Conservation (phyloP, 139 green algal species). For the Edaphochlamys debaryana region DNA sequence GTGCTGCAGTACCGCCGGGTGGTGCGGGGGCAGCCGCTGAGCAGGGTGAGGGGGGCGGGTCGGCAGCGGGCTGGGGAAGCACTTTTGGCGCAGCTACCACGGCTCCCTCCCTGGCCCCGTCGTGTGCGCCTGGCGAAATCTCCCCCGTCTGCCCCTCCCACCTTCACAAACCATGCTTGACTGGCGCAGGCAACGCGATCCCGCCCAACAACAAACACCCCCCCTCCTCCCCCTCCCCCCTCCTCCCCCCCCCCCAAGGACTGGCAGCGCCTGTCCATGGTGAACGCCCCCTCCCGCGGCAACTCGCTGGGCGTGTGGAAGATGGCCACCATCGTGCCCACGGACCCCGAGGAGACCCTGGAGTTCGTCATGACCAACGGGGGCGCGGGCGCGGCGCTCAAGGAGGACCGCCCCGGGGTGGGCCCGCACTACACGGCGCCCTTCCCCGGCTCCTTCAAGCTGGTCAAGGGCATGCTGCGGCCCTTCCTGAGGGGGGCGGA, state of each 20-base stretch:
- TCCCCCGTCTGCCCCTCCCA: too few relatives aligned
- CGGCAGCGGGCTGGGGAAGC: not conserved
- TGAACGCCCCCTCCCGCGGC: slow-evolving; percentile 44
- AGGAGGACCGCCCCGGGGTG: slow-evolving; percentile 51
- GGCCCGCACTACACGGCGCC: slow-evolving; percentile 41
- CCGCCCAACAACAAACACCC: too few relatives aligned
- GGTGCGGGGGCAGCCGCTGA: slow-evolving; percentile 16
- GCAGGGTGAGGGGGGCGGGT: not conserved
- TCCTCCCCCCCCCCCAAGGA: too few relatives aligned
- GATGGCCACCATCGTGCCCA: slow-evolving; percentile 50
- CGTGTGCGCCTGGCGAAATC: not conserved
- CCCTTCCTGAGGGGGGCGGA: slow-evolving; percentile 55
- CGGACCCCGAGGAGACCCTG: slow-evolving; percentile 36
- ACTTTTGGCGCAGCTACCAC: too few relatives aligned
- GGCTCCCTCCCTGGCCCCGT: not conserved
- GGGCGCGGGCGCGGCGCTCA: not conserved
- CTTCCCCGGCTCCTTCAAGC: slow-evolving; percentile 54
- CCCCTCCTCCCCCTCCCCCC: too few relatives aligned
- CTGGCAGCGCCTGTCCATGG: slow-evolving; percentile 48
- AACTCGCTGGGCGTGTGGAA: slow-evolving; percentile 54
- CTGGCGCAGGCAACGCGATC: too few relatives aligned
- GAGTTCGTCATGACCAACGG: slow-evolving; percentile 53
- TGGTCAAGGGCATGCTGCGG: slow-evolving; percentile 44
- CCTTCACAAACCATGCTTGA: too few relatives aligned
- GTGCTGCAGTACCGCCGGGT: slow-evolving; percentile 48